Conservation (phyloP, 139 green algal genomes). For the Zygnema cylindricum region DNA sequence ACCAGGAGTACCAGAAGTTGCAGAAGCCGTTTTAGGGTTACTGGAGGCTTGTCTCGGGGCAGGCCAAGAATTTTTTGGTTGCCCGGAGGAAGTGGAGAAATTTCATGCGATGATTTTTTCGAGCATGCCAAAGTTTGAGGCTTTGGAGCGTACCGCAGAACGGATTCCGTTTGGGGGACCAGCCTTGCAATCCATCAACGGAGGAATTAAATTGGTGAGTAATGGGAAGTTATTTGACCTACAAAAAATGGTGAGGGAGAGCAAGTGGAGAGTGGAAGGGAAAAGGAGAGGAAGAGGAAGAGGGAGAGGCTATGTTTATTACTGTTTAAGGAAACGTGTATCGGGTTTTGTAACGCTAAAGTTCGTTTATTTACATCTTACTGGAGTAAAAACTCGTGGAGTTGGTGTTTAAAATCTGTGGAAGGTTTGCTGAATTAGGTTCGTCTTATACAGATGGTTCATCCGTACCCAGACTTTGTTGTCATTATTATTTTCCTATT, state of each 20-base stretch:
- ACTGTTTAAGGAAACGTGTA: not conserved
- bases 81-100: conserved; percentile 37
- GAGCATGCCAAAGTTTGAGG: conserved; percentile 38
- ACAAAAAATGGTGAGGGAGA: no score
- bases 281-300: not conserved
- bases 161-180: conserved; percentile 4
- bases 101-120: conserved; percentile 48
- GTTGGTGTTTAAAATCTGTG: no score
- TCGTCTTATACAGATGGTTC: no score
- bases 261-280: no score
- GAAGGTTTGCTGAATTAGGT: no score
- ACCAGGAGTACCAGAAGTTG: conserved; percentile 49
- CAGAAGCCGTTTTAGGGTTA: conserved; percentile 23
- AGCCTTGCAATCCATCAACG: conserved; percentile 9
- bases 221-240: not conserved
- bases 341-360: no score
- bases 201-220: conserved; percentile 41
- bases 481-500: no score
- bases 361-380: no score
- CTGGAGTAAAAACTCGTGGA: no score
- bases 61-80: conserved; percentile 14
- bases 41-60: conserved; percentile 33
- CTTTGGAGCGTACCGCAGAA: conserved; percentile 27
- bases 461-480: no score
- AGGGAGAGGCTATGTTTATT: not conserved